A percentile compares a stretch with the other conserved stretches of the same genome.
Conservation (phyloP, 108 stramenopile genomes). For the Cyclotella kingstonii region DNA sequence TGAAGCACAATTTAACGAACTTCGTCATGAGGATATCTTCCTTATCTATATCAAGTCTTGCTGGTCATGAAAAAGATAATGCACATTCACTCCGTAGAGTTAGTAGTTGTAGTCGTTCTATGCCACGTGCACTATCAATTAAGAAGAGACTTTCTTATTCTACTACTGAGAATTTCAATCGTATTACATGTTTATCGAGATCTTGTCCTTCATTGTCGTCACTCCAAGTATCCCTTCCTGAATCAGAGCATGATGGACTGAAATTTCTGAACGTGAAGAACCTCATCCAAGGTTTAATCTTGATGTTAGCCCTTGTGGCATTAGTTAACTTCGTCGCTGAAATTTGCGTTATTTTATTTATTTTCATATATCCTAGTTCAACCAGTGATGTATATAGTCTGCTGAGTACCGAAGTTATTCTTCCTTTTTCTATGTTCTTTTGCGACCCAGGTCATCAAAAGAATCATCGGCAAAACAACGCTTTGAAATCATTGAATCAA, state of each 20-base stretch:
- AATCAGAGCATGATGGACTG: neutral
- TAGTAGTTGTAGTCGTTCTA: too few relatives aligned
- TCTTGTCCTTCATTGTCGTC: neutral
- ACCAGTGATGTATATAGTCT: constrained; percentile 49
- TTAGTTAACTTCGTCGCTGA: constrained; percentile 1
- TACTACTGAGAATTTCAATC: too few relatives aligned
- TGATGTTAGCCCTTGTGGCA: constrained; percentile 10
- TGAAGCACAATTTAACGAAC: too few relatives aligned
- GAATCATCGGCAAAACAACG: neutral
- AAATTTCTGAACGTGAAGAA: neutral
- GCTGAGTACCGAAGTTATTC: constrained; percentile 71
- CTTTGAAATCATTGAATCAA: neutral
- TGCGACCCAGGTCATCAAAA: too few relatives aligned
- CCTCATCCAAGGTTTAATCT: constrained; percentile 6
- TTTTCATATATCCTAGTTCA: neutral
- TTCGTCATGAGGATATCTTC: too few relatives aligned
- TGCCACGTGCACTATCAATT: too few relatives aligned
- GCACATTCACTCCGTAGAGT: too few relatives aligned
- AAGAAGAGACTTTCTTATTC: too few relatives aligned
- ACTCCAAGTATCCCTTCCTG: neutral
- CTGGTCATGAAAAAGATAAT: too few relatives aligned
- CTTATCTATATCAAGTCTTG: too few relatives aligned
- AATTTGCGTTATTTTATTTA: neutral
- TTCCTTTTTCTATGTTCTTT: constrained; percentile 2
- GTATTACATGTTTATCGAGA: too few relatives aligned